Evolutionary conservation across 345 rosid genomes (phyloP).

Genomic region (Trapa incisa): DNA sequence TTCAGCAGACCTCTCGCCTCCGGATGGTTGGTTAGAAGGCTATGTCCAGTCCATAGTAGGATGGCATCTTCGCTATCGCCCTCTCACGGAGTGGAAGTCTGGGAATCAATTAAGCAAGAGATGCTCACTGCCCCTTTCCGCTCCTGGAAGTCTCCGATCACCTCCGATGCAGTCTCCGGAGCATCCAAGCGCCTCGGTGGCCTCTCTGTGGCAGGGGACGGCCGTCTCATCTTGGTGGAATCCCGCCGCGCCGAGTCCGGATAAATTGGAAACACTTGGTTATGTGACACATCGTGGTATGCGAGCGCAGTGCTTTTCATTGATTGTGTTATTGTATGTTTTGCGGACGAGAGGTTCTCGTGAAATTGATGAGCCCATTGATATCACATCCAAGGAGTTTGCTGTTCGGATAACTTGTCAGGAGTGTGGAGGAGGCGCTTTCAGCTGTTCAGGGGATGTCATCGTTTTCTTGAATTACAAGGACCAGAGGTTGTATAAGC

Average conservation of each 20-base stretch:
- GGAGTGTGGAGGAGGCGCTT: conserved; percentile 97
- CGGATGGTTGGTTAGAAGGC: conserved; percentile 5
- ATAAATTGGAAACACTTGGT: conserved; percentile 13
- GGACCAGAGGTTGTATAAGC: conserved; percentile 79
- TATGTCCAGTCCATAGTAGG: neutral
- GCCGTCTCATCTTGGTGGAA: conserved; percentile 70
- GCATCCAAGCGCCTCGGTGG: conserved; percentile 75
- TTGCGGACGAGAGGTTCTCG: conserved; percentile 60
- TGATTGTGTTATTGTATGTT: neutral
- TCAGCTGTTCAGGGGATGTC: conserved; percentile 36
- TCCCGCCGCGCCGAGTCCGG: conserved; percentile 80
- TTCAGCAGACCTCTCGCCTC: neutral
- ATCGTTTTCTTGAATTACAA: conserved; percentile 74
- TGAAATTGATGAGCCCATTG: conserved; percentile 40
- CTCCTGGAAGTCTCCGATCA: conserved; percentile 88
- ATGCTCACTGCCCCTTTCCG: conserved; percentile 62
- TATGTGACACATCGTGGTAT: neutral
- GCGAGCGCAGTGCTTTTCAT: neutral
- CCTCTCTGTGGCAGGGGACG: conserved; percentile 52
- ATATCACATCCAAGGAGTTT: conserved; percentile 69
- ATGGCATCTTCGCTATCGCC: conserved; percentile 27
- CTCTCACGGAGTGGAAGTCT: neutral
- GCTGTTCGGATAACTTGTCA: conserved; percentile 68
- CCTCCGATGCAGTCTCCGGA: conserved; percentile 77
- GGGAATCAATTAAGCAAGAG: conserved; percentile 8